These are phyloP conservation scores for Gracilariopsis chorda DNA, from an alignment of 23 red algal genomes.

Conservation along the genomic window DNA sequence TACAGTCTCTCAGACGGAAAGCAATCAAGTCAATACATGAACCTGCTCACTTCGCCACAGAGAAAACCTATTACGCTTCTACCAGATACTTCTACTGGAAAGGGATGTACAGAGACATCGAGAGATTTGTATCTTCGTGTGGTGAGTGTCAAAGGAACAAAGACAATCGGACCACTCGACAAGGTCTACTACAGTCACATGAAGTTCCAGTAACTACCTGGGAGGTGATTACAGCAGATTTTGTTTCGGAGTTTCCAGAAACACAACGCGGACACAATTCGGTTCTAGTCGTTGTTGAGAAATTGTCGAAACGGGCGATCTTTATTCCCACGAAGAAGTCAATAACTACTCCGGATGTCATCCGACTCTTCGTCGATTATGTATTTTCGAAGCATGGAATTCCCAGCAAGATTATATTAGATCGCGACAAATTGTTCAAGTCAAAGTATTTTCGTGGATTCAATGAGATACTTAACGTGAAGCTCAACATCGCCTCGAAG, in stretches of 20 bases:
- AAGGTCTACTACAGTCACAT: constrained; percentile 30
- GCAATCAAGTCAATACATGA: too few relatives aligned
- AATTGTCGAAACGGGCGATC: constrained; percentile 43
- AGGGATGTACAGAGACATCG: constrained; percentile 6
- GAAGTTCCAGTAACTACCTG: constrained; percentile 12
- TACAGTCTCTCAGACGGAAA: too few relatives aligned
- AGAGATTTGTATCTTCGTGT: not conserved
- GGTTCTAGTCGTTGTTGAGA: constrained; percentile 32
- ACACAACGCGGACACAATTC: not conserved
- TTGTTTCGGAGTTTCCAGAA: constrained; percentile 5
- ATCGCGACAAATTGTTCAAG: constrained; percentile 18
- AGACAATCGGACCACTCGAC: not conserved
- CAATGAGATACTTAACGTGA: constrained; percentile 1
- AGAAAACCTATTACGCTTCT: constrained; percentile 12
- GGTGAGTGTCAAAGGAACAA: constrained; percentile 14
- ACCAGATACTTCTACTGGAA: constrained; percentile 8
- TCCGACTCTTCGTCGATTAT: constrained; percentile 4
- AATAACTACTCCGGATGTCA: not conserved
- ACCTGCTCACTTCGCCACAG: too few relatives aligned
- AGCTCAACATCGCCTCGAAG: constrained; percentile 17
- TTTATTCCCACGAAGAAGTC: constrained; percentile 28
- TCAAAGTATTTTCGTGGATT: constrained; percentile 26
- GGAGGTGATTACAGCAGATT: constrained; percentile 25
- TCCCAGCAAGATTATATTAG: constrained; percentile 11
- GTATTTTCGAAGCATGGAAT: constrained; percentile 43